Percentiles rank a stretch among this genome's conserved stretches.
Evolutionary conservation across 129 eudicot genomes (phyloP).

Genomic region (Lactuca saligna): DNA sequence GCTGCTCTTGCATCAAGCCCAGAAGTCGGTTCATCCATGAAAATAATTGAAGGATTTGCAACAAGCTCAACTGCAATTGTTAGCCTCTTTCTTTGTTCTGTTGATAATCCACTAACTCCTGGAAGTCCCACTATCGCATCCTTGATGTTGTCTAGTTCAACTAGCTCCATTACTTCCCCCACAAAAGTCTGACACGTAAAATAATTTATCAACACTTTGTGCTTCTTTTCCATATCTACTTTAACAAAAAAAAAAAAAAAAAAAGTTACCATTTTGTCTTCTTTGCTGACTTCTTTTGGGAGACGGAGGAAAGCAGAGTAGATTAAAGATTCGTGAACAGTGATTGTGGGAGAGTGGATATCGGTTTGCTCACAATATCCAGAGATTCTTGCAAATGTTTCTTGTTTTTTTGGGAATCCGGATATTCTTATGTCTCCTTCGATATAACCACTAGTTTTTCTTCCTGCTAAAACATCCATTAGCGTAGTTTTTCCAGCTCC

Average conservation of each 20-base stretch:
- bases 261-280: slow-evolving; percentile 29
- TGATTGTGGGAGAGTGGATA: slow-evolving; percentile 51
- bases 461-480: slow-evolving; percentile 60
- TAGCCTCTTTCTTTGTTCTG: slow-evolving; percentile 68
- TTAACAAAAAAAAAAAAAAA: neutral
- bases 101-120: slow-evolving; percentile 75
- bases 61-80: too few relatives aligned
- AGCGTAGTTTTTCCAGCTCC: slow-evolving; percentile 68
- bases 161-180: slow-evolving; percentile 67
- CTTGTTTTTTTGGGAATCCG: slow-evolving; percentile 53
- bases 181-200: slow-evolving; percentile 47
- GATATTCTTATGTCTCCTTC: slow-evolving; percentile 55
- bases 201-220: neutral
- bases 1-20: too few relatives aligned
- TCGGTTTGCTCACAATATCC: slow-evolving; percentile 63
- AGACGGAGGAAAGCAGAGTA: slow-evolving; percentile 47
- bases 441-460: slow-evolving; percentile 48
- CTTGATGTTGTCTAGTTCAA: slow-evolving; percentile 64
- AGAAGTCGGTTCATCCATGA: too few relatives aligned
- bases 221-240: neutral
- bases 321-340: slow-evolving; percentile 46
- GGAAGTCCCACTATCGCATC: slow-evolving; percentile 81
- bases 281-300: slow-evolving; percentile 35
- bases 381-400: slow-evolving; percentile 48
- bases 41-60: too few relatives aligned